Conservation (phyloP, 2,329 filamentous ascomycete genomes). For the Salinomyces thailandicus region DNA sequence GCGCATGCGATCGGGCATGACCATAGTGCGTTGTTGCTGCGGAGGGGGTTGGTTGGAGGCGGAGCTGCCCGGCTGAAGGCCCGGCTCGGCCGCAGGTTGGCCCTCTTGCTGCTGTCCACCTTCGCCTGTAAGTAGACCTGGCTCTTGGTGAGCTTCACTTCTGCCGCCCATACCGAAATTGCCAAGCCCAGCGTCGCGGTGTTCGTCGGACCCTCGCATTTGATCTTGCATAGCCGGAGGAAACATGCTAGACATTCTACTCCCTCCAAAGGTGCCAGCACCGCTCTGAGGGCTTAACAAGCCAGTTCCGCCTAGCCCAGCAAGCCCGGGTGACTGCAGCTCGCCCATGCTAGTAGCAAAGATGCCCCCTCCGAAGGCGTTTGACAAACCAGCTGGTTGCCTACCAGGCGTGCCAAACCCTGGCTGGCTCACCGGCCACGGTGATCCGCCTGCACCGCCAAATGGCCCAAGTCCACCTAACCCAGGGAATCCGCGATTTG, state of each 20-base stretch:
- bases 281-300: constrained; percentile 55
- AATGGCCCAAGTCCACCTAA: constrained; percentile 42
- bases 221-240: constrained; percentile 83
- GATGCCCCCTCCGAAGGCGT: constrained; percentile 43
- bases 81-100: constrained; percentile 8
- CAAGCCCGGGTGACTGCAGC: constrained; percentile 62
- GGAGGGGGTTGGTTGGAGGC: constrained; percentile 58
- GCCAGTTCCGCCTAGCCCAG: constrained; percentile 51
- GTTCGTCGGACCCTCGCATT: constrained; percentile 53
- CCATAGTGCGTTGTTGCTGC: constrained; percentile 74
- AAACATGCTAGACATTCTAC: constrained; percentile 60
- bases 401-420: constrained; percentile 64
- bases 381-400: constrained; percentile 42
- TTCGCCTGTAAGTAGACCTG: constrained; percentile 10
- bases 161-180: constrained; percentile 27
- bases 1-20: constrained; percentile 97
- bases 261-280: constrained; percentile 36
- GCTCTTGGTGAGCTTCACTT: constrained; percentile 10
- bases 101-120: constrained; percentile 12
- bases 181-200: constrained; percentile 15
- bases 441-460: constrained; percentile 44
- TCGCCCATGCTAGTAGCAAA: constrained; percentile 70
- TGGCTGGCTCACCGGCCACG: constrained; percentile 53
- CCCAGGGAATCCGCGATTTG: constrained; percentile 57
- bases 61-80: constrained; percentile 33